phyloP scores from a whole-genome alignment of 306 rosid species.

The Cyamopsis tetragonoloba region DNA sequence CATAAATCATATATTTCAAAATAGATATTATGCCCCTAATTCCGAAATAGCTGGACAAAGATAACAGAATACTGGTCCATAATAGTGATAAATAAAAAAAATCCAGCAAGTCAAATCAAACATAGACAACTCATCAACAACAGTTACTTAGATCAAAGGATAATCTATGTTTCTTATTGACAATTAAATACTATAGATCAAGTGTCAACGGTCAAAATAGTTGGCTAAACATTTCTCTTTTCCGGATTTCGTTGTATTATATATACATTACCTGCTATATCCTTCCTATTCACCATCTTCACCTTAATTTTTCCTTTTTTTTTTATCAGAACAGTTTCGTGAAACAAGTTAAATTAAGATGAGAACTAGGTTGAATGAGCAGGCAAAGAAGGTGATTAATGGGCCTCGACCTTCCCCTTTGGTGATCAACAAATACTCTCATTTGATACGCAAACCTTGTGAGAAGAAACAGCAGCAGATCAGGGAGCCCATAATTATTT shows the following conservation, averaged over 20 bases:
- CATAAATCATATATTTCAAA: too few relatives aligned
- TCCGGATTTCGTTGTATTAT: neutral
- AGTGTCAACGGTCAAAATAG: conserved; percentile 83
- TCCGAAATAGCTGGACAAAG: too few relatives aligned
- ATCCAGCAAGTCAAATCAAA: conserved; percentile 32
- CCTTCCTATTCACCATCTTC: neutral
- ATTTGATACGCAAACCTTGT: conserved; percentile 39
- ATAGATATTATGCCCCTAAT: too few relatives aligned
- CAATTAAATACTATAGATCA: conserved; percentile 2
- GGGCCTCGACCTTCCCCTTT: conserved; percentile 76
- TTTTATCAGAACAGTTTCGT: neutral
- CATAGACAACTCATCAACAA: conserved; percentile 13
- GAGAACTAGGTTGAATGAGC: conserved; percentile 26
- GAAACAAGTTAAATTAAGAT: neutral
- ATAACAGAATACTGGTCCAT: too few relatives aligned
- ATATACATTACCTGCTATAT: neutral
- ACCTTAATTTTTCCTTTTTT: neutral
- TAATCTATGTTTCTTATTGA: neutral
- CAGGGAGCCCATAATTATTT: conserved; percentile 68
- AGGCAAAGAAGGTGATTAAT: conserved; percentile 30
- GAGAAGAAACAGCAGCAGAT: conserved; percentile 2
- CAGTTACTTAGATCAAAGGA: neutral
- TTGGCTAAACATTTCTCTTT: conserved; percentile 36
- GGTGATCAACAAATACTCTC: conserved; percentile 51
- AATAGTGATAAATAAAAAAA: too few relatives aligned